Conservation (phyloP, 2,329 filamentous ascomycete species). For the Epichloe festucae region DNA sequence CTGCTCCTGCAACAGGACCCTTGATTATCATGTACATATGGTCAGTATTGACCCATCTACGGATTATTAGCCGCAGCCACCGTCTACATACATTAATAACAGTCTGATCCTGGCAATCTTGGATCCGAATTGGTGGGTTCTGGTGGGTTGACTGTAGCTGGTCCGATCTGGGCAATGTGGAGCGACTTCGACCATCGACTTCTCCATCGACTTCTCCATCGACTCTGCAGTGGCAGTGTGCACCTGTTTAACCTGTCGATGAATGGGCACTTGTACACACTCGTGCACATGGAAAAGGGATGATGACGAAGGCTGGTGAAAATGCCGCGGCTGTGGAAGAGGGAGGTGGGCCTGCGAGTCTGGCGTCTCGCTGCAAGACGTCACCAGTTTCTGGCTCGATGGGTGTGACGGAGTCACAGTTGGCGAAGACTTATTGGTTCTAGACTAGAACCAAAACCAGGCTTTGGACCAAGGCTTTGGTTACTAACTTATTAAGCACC, state of each 20-base stretch:
- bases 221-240: background rate
- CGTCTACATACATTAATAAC: background rate
- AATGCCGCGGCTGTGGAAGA: no score
- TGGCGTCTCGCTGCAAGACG: background rate
- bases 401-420: background rate
- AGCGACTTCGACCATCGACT: conserved; percentile 2
- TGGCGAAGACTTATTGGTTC: background rate
- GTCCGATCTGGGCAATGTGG: conserved; percentile 5
- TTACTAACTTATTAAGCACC: no score
- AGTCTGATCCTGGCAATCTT: background rate
- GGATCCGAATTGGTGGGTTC: background rate
- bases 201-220: background rate
- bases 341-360: no score
- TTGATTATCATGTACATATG: background rate
- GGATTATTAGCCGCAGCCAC: background rate
- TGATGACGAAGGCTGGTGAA: no score
- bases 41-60: background rate
- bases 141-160: background rate
- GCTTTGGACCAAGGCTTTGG: background rate
- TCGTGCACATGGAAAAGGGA: no score
- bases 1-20: background rate
- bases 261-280: no score
- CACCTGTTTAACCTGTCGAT: background rate
- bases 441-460: background rate
- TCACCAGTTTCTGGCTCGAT: background rate